Conservation (phyloP, 805 yeast genomes). For the Candida nitratophila region DNA sequence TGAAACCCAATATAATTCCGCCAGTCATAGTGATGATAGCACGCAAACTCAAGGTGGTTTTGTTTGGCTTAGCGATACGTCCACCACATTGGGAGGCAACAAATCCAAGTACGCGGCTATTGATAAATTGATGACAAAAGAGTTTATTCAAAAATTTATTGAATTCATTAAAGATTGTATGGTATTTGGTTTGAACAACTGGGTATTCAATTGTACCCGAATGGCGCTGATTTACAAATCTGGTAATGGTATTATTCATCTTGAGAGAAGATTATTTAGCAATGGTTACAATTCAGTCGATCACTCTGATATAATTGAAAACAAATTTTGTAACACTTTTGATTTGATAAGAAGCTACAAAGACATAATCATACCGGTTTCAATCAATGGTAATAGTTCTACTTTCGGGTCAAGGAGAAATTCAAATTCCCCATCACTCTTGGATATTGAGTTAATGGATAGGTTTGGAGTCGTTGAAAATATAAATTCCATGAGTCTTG, state of each 20-base stretch:
- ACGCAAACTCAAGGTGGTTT: not conserved
- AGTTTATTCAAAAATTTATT: slow-evolving; percentile 14
- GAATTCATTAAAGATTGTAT: slow-evolving; percentile 18
- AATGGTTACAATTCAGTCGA: not conserved
- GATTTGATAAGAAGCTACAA: too few species aligned
- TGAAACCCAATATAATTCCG: not conserved
- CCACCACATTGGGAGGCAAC: too few species aligned
- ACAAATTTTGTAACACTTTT: not conserved
- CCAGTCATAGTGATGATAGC: not conserved
- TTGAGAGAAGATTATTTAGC: not conserved
- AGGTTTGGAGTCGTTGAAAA: not conserved
- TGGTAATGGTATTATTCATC: not conserved
- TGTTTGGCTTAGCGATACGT: not conserved
- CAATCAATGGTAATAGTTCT: too few species aligned
- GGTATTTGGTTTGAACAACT: slow-evolving; percentile 17
- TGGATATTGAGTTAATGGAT: not conserved
- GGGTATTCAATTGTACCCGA: slow-evolving; percentile 15
- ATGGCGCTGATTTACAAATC: slow-evolving; percentile 8
- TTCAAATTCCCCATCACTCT: too few species aligned
- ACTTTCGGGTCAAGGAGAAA: too few species aligned
- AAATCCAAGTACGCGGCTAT: not conserved
- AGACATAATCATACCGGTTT: too few species aligned
- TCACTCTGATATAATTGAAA: not conserved
- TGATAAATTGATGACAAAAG: slow-evolving; percentile 5
- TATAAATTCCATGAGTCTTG: not conserved